Evolutionary conservation across 139 green algal genomes (phyloP).

Genomic region (Coelastrella sp.): DNA sequence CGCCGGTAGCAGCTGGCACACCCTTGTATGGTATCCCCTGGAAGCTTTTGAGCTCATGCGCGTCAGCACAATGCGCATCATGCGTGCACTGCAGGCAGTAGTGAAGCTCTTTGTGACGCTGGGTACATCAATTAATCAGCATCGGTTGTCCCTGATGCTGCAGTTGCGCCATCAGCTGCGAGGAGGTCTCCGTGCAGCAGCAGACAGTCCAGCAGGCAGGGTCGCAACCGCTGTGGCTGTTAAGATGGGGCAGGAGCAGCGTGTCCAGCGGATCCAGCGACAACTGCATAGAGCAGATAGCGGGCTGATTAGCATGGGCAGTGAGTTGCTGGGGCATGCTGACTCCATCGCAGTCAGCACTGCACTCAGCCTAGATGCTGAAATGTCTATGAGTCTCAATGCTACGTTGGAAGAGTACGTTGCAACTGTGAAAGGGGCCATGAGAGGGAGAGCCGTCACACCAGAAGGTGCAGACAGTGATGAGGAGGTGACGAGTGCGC

Average conservation of each 20-base stretch:
- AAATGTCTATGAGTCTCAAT: background rate
- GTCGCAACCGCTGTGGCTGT: conserved; percentile 28
- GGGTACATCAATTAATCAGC: conserved; percentile 30
- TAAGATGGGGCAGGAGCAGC: conserved; percentile 36
- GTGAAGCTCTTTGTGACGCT: conserved; percentile 42
- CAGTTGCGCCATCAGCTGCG: conserved; percentile 20
- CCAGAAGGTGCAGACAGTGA: conserved; percentile 1
- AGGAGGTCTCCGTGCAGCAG: background rate
- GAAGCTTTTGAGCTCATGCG: conserved; percentile 36
- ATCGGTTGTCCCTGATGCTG: conserved; percentile 39
- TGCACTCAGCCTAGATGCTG: background rate
- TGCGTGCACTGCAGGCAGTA: conserved; percentile 30
- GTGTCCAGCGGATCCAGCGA: conserved; percentile 14
- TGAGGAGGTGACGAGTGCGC: conserved; percentile 8
- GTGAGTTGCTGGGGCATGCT: conserved; percentile 27
- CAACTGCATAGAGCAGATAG: background rate
- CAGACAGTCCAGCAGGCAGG: conserved; percentile 17
- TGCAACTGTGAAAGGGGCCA: background rate
- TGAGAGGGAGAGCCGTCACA: background rate
- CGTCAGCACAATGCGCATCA: conserved; percentile 7
- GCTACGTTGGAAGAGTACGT: background rate
- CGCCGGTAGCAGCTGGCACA: background rate
- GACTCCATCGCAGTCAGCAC: background rate
- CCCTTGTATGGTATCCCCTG: conserved; percentile 1
- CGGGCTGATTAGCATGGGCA: conserved; percentile 26